phyloP scores from a whole-genome alignment of 768 basidiomycete species.

The Tylopilus plumbeoviolaceoides region DNA sequence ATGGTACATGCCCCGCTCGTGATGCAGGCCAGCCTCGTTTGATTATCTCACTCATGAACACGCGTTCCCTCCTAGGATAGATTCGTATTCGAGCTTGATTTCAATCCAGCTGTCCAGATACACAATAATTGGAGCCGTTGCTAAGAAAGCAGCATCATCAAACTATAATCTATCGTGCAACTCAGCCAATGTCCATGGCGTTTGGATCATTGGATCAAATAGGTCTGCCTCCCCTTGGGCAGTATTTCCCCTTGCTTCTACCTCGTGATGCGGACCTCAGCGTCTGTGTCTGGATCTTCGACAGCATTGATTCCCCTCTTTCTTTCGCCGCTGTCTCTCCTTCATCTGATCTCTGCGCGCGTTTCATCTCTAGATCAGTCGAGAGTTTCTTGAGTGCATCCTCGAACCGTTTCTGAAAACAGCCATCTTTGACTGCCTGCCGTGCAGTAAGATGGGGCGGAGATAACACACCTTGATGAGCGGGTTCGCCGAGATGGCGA shows the following conservation, averaged over 20 bases:
- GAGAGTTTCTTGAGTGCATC: slow-evolving; percentile 87
- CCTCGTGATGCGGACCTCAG: slow-evolving; percentile 37
- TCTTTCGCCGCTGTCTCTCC: slow-evolving; percentile 67
- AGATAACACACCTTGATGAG: slow-evolving; percentile 63
- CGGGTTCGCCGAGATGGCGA: slow-evolving; percentile 79
- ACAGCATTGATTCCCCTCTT: slow-evolving; percentile 57
- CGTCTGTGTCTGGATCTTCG: slow-evolving; percentile 39
- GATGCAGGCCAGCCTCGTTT: slow-evolving; percentile 64
- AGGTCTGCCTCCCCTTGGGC: slow-evolving; percentile 27
- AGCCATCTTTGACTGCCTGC: neutral
- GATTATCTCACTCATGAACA: slow-evolving; percentile 26
- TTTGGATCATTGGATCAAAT: slow-evolving; percentile 47
- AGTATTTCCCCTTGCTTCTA: slow-evolving; percentile 25
- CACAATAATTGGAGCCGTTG: neutral
- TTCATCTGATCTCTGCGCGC: slow-evolving; percentile 69
- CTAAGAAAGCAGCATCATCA: neutral
- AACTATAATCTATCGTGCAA: neutral
- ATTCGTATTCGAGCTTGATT: neutral
- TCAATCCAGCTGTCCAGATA: neutral
- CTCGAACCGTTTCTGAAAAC: slow-evolving; percentile 80
- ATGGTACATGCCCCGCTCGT: slow-evolving; percentile 73
- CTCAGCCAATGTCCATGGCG: slow-evolving; percentile 32
- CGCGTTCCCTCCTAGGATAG: neutral
- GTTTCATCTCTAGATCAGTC: slow-evolving; percentile 82
- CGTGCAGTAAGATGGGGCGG: neutral